Evolutionary conservation across 2,329 filamentous ascomycete species (phyloP), one percentile per base, ranked within the genome.

Genomic region (Aspergillus niger): DNA sequence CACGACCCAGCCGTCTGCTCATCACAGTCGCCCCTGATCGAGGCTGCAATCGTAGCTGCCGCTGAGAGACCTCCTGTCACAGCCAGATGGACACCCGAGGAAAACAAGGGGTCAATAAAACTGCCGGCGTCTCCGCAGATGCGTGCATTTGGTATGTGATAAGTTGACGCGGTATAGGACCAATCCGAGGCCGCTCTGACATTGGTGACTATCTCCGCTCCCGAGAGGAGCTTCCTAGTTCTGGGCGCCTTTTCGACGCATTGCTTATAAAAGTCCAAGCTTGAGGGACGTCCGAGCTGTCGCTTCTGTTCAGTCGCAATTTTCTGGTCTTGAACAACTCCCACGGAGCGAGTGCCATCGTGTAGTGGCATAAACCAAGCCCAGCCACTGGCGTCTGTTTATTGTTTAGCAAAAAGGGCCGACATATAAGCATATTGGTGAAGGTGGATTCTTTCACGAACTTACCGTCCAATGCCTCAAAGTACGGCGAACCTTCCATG

Each of bases 71-170:
- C 28, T 8, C 28, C 28, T 8, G 28, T 30, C 8, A 30, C 8
- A 30, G 28, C 28, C 8, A 30, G 28, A 30, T 30, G 28, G 28
- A 30, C 8, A 30, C 28, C 28, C 28, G 28, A 30, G 28, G 28
- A 30, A 8, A 30, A 30, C 28, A 30, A 30, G 28, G 80, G 80
- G 59, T 83, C 81, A 60, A 83, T 81, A 62, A 83, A 83, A 61
- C 76, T 79, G 1, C 79, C 81, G 0, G 81, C 81, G 59, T 83
- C 81, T 1, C 81, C 81, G 5, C 69, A 74, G 13, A 82, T 73
- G 20, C 80, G 80, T 3, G 72, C 65, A 57, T 76, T 61, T 1
- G 76, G 75, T n/a, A 68, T 57, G 1, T 79, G 75, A 63, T 84
- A 84, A 0, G 68, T 59, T 0, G 76, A 74, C 3, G 82, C 76